Evolutionary conservation across 176 grass and related monocot species (phyloP), one percentile per base, ranked within the genome.

Genomic region (Typha latifolia): DNA sequence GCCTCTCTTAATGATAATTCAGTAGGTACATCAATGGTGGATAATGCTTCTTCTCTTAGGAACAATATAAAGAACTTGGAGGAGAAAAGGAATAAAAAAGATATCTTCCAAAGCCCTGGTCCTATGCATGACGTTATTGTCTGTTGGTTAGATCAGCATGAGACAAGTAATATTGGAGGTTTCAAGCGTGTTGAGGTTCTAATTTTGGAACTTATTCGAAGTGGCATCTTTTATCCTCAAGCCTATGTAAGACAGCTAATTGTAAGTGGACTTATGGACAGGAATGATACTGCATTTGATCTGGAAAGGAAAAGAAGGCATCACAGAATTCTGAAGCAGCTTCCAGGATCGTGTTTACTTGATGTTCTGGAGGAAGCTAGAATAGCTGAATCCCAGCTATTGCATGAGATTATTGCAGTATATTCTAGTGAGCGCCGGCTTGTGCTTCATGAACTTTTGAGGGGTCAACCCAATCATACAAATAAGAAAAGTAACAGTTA

Each of bases 131-230:
- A 99, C 51, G 87, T 99, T 37, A 82, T 99, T 47, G 95, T 94
- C 19, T 99, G 95, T 70, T 99, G 95, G 95, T 74, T 99, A 61
- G 95, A 99, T 82, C 94, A 99, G 63, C 89, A 93, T 82, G 94
- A 97, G 52, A 83, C 80, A 69, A 80, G 83, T 61, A 90, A 80
- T 66, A 75, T 76, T 80, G 82, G 80, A 59, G 89, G 94, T 69
- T 90, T 82, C 63, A 99, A 78, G 59, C 74, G 80, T 21, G 83
- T 93, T 49, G 79, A 99, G 72, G 73, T 75, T 81, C 74, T 99
- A 74, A 71, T 99, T 12, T 68, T 89, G 72, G 95, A 94, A 84
- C 81, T 93, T 62, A 83, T 94, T 66, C 72, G 79, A 64, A 87
- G 63, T 80, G 89, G 95, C 49, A 84, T 99, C 72, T 94, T 99